Conservation (phyloP, 805 yeast genomes). For the Saccharomyces mikatae region DNA sequence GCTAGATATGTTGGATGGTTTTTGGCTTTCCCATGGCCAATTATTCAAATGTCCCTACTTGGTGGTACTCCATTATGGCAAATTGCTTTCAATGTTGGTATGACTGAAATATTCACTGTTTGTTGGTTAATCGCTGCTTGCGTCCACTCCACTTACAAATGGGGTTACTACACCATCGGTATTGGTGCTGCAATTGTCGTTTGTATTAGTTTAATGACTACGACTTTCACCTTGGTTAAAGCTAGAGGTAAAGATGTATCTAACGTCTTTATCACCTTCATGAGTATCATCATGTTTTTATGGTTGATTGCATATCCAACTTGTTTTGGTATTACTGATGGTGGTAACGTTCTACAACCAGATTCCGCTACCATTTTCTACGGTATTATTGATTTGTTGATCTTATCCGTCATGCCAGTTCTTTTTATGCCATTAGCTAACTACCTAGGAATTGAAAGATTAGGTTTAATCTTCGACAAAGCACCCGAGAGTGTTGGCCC, state of each 20-base stretch:
- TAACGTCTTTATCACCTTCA: constrained; percentile 17
- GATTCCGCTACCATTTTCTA: constrained; percentile 53
- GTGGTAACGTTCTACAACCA: constrained; percentile 53
- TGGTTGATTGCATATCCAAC: constrained; percentile 35
- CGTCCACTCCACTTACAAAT: constrained; percentile 39
- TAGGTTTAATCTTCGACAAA: constrained; percentile 10
- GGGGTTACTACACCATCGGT: constrained; percentile 43
- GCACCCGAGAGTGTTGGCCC: constrained; percentile 3
- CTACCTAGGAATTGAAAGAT: constrained; percentile 18
- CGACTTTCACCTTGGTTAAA: constrained; percentile 18
- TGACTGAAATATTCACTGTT: constrained; percentile 36
- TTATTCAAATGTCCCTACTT: constrained; percentile 22
- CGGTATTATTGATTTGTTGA: constrained; percentile 47
- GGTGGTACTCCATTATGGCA: constrained; percentile 23
- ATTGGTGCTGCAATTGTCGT: constrained; percentile 17
- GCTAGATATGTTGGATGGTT: constrained; percentile 50
- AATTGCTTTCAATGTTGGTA: constrained; percentile 26
- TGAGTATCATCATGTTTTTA: constrained; percentile 12
- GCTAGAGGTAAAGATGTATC: constrained; percentile 19
- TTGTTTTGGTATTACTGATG: constrained; percentile 37
- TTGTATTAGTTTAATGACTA: constrained; percentile 19
- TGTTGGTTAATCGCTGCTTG: constrained; percentile 39
- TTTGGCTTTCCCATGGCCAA: constrained; percentile 40
- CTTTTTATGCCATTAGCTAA: constrained; percentile 17
- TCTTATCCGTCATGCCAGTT: constrained; percentile 31